These are phyloP conservation scores for Gynochthodes officinalis DNA, from an alignment of 257 asterid species.

Conservation along the genomic window DNA sequence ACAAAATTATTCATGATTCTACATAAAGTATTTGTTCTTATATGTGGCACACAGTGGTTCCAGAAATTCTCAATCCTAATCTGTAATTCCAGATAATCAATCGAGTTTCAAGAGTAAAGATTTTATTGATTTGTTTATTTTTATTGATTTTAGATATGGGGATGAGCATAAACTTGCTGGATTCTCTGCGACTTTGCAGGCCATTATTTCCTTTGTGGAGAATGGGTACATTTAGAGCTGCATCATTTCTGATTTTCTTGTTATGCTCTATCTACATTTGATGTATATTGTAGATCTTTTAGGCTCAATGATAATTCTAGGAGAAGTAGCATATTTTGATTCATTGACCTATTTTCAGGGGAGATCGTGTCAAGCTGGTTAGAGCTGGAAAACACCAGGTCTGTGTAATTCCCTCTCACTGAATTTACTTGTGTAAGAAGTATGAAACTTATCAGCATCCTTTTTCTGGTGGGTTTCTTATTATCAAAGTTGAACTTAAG, in stretches of 20 bases:
- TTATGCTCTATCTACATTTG: neutral
- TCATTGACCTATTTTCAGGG: conserved; percentile 51
- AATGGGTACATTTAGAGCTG: conserved; percentile 58
- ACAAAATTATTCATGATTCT: neutral
- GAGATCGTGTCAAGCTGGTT: conserved; percentile 83
- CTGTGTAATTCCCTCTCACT: conserved; percentile 20
- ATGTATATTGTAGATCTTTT: neutral
- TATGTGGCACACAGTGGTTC: neutral
- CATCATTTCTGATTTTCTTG: conserved; percentile 18
- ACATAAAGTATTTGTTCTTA: conserved; percentile 3
- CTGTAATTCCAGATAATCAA: conserved; percentile 1
- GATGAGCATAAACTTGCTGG: conserved; percentile 99
- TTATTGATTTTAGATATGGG: conserved; percentile 63
- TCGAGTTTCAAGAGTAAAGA: neutral
- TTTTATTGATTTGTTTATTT: neutral
- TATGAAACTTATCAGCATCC: no score
- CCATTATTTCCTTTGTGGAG: conserved; percentile 96
- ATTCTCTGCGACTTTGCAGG: conserved; percentile 97
- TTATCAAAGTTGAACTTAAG: neutral
- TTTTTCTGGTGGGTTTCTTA: neutral
- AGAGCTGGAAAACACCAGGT: conserved; percentile 99
- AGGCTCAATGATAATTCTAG: neutral
- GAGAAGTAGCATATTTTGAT: conserved; percentile 1
- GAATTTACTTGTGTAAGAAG: conserved; percentile 15
- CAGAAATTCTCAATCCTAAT: conserved; percentile 9